Evolutionary conservation across 2,329 filamentous ascomycete genomes (phyloP), one percentile per base, ranked within the genome.

Genomic region (Fusarium duplospermum): DNA sequence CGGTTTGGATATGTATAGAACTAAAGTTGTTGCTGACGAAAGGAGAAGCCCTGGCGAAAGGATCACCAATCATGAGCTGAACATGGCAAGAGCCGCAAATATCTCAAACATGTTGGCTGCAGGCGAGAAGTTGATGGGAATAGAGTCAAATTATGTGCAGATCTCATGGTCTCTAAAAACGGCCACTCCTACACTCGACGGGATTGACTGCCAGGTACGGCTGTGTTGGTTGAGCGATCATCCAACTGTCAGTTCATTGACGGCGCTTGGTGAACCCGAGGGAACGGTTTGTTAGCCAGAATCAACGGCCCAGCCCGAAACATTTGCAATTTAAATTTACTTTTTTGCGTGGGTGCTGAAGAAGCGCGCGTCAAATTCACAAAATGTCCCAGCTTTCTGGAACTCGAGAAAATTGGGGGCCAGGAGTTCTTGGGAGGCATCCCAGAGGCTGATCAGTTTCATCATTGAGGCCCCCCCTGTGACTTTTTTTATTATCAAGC

Each of bases 401-500:
- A 13, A 50, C 27, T 50, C 58, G 6, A 24, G 56, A 50, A 6
- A 33, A 33, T 33, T 60, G 56, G 35, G 42, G 63, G 63, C 24
- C 22, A 40, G 31, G 13, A 65, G 11, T 35, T 35, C 40, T 45
- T 61, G 59, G 62, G 71, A 74, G 71, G 71, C 71, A 74, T 68
- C 71, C 71, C 38, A 56, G 56, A 66, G n/a, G 47, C 38, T 38
- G 50, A 38, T 38, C 18, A 7, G 33, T 24, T 35, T 47, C 58
- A 50, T 50, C 36, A 24, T 29, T n/a, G 33, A 38, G 36, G 9
- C 7, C 33, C 29, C n/a, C 36, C 38, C 27, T 29, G 38, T 47
- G 29, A 24, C 29, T 47, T 40, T 61, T 33, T 61, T 33, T 20
- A 31, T 45, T 31, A 22, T 29, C 18, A 31, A 60, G 38, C 24